Evolutionary conservation across 1,284 basidiomycete species (phyloP), one percentile per base, ranked within the genome.

Genomic region (Coriolopsis trogii): DNA sequence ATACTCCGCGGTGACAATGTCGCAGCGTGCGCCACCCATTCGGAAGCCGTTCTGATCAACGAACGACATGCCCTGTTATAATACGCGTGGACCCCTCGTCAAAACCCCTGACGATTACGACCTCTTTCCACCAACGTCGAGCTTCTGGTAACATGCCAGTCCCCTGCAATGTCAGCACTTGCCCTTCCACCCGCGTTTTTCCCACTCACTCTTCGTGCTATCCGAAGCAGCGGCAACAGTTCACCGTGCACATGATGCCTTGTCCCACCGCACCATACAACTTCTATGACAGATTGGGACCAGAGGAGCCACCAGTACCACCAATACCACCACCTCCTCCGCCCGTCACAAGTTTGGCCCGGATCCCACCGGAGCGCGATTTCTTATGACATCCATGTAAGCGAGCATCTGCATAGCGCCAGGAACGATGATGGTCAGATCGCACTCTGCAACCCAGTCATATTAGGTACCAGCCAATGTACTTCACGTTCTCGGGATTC

Each of bases 221-320:
- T 55, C 49, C 25, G 21, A 39, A 41, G 49, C 55, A 59, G 58
- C 49, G 55, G 49, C 55, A 52, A 49, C 55, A 48, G 37, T 56
- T 56, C 46, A 8, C 43, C 20, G 58, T 57, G n/a, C 50, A 42
- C 31, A 26, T 45, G 21, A 42, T 80, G 42, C 79, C 82, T 42
- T 65, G 67, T 30, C 61, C 70, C 30, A 67, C 73, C 45, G 73
- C 79, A 52, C 68, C 73, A 52, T 72, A 66, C 51, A 46, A 60
- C n/a, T 61, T 74, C 25, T 82, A 79, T 56, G 79, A 84, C 61
- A 73, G 74, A 43, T 84, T 81, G 62, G 69, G 71, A 33, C 74
- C 74, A 12, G 58, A 74, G 54, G 73, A 77, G 41, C 53, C 33
- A 18, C 33, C 33, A n/a, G n/a, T n/a, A n/a, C n/a, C n/a, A 16